Evolutionary conservation across 1,139 yeast genomes (phyloP).

Genomic region (Debaryomycetaceae sp.): DNA sequence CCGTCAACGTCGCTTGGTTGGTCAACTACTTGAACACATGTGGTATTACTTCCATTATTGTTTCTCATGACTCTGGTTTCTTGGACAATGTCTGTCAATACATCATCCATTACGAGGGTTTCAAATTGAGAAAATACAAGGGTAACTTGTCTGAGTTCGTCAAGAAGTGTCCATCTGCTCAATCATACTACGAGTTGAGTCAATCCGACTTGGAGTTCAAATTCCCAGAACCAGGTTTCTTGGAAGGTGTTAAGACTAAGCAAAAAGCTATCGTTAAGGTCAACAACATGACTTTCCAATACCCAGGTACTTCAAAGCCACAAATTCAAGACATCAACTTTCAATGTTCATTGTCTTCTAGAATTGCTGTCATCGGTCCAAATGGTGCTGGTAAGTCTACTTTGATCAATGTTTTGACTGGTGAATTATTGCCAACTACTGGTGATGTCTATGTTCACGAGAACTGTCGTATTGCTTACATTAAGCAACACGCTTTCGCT

Average conservation of each 20-base stretch:
- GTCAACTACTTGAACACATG: constrained; percentile 97
- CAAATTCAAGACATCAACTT: constrained; percentile 86
- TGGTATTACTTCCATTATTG: constrained; percentile 96
- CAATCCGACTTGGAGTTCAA: constrained; percentile 94
- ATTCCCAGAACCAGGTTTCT: constrained; percentile 99
- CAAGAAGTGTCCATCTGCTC: constrained; percentile 97
- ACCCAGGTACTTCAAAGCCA: constrained; percentile 97
- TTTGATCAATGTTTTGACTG: constrained; percentile 95
- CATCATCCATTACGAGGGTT: constrained; percentile 99
- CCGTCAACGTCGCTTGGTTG: constrained; percentile 98
- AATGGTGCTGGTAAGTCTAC: constrained; percentile 99
- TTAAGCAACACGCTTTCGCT: constrained; percentile 99
- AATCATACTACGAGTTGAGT: constrained; percentile 97
- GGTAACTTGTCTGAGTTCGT: constrained; percentile 99
- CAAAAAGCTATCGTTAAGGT: constrained; percentile 99
- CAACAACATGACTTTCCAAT: constrained; percentile 94
- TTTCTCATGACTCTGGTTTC: constrained; percentile 99
- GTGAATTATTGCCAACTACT: constrained; percentile 95
- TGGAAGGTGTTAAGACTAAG: constrained; percentile 99
- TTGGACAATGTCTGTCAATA: constrained; percentile 95
- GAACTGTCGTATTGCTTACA: constrained; percentile 99
- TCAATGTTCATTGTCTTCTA: constrained; percentile 98
- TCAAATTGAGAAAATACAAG: constrained; percentile 98
- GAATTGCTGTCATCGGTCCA: constrained; percentile 99
- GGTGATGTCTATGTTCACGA: constrained; percentile 99